Evolutionary conservation across 768 basidiomycete genomes (phyloP).

Genomic region (Dioszegia crocea): DNA sequence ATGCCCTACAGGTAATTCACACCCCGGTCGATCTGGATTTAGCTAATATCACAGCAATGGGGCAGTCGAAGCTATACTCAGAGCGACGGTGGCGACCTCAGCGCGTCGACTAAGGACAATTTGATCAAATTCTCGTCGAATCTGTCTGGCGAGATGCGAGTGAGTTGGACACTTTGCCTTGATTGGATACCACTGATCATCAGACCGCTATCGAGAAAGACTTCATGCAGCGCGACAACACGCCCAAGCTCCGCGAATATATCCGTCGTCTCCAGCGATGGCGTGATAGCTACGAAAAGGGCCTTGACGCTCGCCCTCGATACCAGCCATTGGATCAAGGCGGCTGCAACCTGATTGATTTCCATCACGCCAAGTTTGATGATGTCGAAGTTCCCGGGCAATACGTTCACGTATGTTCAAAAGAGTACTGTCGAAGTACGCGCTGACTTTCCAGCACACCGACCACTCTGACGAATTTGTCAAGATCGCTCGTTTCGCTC

Average conservation of each 20-base stretch:
- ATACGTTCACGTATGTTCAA: slow-evolving; percentile 73
- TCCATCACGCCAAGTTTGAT: slow-evolving; percentile 95
- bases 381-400: slow-evolving; percentile 99
- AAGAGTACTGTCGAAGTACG: neutral
- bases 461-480: slow-evolving; percentile 88
- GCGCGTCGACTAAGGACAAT: slow-evolving; percentile 48
- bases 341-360: slow-evolving; percentile 92
- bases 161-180: slow-evolving; percentile 10
- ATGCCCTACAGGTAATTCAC: slow-evolving; percentile 69
- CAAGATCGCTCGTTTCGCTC: slow-evolving; percentile 81
- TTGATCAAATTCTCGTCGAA: slow-evolving; percentile 51
- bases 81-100: slow-evolving; percentile 50
- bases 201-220: slow-evolving; percentile 89
- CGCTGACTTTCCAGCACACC: slow-evolving; percentile 64
- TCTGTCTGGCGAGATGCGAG: slow-evolving; percentile 47
- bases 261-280: slow-evolving; percentile 83
- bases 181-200: neutral
- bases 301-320: slow-evolving; percentile 75
- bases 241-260: slow-evolving; percentile 78
- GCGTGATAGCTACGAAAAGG: slow-evolving; percentile 82
- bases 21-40: neutral
- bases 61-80: slow-evolving; percentile 43
- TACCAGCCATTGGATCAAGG: slow-evolving; percentile 77
- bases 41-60: slow-evolving; percentile 49
- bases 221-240: slow-evolving; percentile 63